Evolutionary conservation across 768 basidiomycete genomes (phyloP).

Genomic region (Galerina marginata): DNA sequence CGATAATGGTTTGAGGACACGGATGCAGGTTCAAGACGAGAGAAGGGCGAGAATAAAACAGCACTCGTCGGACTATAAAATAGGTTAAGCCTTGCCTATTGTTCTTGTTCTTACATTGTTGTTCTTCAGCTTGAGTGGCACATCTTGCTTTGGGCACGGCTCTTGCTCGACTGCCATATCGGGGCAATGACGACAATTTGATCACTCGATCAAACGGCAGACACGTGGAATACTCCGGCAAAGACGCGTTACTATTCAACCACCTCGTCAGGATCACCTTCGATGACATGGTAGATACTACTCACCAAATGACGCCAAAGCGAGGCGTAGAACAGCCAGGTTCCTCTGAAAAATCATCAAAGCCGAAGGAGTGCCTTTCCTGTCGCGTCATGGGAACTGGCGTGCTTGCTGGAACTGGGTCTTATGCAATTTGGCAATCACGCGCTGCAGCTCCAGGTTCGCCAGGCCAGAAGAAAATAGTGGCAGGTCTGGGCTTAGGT

Average conservation of each 20-base stretch:
- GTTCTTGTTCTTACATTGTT: too few species aligned
- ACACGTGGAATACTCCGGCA: too few species aligned
- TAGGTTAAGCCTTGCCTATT: too few species aligned
- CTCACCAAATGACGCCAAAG: not conserved
- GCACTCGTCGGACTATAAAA: too few species aligned
- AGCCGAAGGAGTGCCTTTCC: slow-evolving; percentile 56
- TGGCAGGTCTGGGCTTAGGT: slow-evolving; percentile 71
- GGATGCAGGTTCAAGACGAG: not conserved
- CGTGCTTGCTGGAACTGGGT: slow-evolving; percentile 64
- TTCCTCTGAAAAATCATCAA: slow-evolving; percentile 2
- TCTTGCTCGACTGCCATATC: too few species aligned
- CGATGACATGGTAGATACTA: not conserved
- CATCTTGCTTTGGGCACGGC: too few species aligned
- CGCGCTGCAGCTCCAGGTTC: slow-evolving; percentile 68
- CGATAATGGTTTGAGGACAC: not conserved
- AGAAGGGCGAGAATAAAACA: slow-evolving; percentile 2
- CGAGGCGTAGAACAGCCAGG: not conserved
- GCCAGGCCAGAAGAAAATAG: slow-evolving; percentile 60
- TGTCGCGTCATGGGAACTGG: slow-evolving; percentile 73
- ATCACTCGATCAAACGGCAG: too few species aligned
- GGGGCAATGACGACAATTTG: too few species aligned
- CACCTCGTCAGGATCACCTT: too few species aligned
- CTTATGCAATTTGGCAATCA: slow-evolving; percentile 71
- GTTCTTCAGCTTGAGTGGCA: too few species aligned
- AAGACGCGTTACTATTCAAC: too few species aligned